These are phyloP conservation scores for Herpetomonas tarakana DNA, from an alignment of 208 protist species.

Conservation along the genomic window DNA sequence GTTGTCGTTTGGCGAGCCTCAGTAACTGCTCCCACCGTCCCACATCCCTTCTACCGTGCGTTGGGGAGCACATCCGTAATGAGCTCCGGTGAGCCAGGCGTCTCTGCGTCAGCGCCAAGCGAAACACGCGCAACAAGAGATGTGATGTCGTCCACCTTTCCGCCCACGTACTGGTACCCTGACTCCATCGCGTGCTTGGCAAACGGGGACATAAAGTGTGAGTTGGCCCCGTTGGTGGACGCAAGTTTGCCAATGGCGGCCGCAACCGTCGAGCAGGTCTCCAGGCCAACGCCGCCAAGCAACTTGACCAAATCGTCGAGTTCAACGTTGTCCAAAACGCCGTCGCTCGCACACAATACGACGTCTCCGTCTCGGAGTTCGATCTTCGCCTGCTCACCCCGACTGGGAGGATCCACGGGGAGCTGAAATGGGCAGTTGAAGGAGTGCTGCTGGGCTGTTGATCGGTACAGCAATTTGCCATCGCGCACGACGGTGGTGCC, in stretches of 20 bases:
- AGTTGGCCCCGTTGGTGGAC: conserved; percentile 45
- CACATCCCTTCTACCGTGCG: not conserved
- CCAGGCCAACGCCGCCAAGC: conserved; percentile 30
- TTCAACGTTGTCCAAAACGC: conserved; percentile 84
- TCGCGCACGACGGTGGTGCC: conserved; percentile 65
- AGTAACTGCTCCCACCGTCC: too few relatives aligned
- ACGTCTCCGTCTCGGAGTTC: conserved; percentile 65
- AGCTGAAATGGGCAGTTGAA: conserved; percentile 90
- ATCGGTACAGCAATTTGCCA: conserved; percentile 56
- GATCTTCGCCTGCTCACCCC: conserved; percentile 55
- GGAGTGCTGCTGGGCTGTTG: conserved; percentile 71
- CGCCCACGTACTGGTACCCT: conserved; percentile 69
- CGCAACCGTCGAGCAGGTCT: conserved; percentile 60
- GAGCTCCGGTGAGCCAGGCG: not conserved
- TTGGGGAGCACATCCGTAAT: not conserved
- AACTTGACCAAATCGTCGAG: conserved; percentile 48
- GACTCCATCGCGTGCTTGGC: conserved; percentile 51
- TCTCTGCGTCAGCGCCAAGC: conserved; percentile 4
- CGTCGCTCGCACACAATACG: conserved; percentile 78
- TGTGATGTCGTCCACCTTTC: conserved; percentile 87
- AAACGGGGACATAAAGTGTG: conserved; percentile 71
- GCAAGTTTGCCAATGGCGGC: conserved; percentile 52
- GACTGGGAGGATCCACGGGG: conserved; percentile 64
- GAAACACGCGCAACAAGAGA: conserved; percentile 77
- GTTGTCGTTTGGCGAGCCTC: too few relatives aligned